Percentiles rank a stretch among this genome's conserved stretches.
Conservation (phyloP, 768 basidiomycete species). For the Lactarius hengduanensis region DNA sequence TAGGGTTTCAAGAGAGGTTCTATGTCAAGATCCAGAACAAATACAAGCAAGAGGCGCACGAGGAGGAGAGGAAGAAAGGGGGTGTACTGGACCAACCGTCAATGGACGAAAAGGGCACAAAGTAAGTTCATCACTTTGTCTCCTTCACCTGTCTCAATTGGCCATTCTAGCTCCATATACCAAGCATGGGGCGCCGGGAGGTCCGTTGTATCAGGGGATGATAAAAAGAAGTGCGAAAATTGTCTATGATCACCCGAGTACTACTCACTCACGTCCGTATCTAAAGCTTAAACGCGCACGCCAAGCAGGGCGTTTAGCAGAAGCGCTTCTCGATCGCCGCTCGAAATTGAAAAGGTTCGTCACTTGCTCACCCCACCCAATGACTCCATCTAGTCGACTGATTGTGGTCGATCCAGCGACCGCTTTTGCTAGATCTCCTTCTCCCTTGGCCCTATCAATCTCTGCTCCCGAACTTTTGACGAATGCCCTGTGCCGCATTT, state of each 20-base stretch:
- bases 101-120: constrained; percentile 72
- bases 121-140: constrained; percentile 47
- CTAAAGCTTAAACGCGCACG: constrained; percentile 70
- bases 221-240: constrained; percentile 63
- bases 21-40: constrained; percentile 89
- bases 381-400: constrained; percentile 11
- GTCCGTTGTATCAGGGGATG: constrained; percentile 63
- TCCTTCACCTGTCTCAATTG: constrained; percentile 9
- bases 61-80: constrained; percentile 54
- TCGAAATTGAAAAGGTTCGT: constrained; percentile 78
- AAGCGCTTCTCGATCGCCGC: constrained; percentile 75
- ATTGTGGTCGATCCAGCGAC: constrained; percentile 36
- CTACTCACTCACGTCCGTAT: constrained; percentile 20
- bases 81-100: constrained; percentile 32
- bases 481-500: background rate
- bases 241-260: background rate
- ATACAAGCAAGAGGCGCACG: constrained; percentile 78
- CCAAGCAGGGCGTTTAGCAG: constrained; percentile 78
- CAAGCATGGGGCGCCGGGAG: constrained; percentile 87
- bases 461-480: background rate
- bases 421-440: constrained; percentile 43
- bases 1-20: constrained; percentile 84
- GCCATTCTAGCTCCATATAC: constrained; percentile 53
- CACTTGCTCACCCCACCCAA: constrained; percentile 13
- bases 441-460: background rate